Evolutionary conservation across 345 rosid genomes (phyloP).

Genomic region (Lepidium africanum): DNA sequence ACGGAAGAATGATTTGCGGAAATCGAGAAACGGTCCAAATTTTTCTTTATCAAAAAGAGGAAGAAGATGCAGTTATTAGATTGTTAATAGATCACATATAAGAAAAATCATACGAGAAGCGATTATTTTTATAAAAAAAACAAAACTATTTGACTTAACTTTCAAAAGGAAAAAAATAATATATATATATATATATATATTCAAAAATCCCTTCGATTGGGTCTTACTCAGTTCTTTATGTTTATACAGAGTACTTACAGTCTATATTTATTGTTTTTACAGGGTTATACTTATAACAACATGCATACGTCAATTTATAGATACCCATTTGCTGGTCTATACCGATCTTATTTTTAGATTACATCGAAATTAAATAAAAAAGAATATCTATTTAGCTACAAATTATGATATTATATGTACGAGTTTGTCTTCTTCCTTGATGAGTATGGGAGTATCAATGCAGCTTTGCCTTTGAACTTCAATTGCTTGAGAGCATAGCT

Average conservation of each 20-base stretch:
- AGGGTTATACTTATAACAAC: neutral
- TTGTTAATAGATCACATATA: too few species aligned
- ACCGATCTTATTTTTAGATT: slow-evolving; percentile 19
- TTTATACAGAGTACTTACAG: neutral
- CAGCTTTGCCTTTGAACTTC: neutral
- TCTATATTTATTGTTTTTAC: slow-evolving; percentile 1
- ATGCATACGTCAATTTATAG: slow-evolving; percentile 3
- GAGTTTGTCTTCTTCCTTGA: slow-evolving; percentile 2
- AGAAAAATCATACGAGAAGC: too few species aligned
- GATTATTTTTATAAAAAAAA: too few species aligned
- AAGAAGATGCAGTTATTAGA: too few species aligned
- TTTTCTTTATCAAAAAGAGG: too few species aligned
- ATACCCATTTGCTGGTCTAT: neutral
- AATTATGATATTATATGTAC: neutral
- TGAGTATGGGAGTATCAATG: neutral
- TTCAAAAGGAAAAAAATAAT: neutral
- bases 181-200: neutral
- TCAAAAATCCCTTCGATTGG: slow-evolving; percentile 10
- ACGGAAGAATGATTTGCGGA: too few species aligned
- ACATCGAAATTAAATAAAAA: neutral
- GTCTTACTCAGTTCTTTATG: slow-evolving; percentile 11
- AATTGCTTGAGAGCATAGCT: neutral
- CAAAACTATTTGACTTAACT: too few species aligned
- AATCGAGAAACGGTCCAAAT: too few species aligned
- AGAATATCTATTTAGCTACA: neutral